Evolutionary conservation across 441 rosid species (phyloP), one percentile per base, ranked within the genome.

Genomic region (Monsonia emarginata): DNA sequence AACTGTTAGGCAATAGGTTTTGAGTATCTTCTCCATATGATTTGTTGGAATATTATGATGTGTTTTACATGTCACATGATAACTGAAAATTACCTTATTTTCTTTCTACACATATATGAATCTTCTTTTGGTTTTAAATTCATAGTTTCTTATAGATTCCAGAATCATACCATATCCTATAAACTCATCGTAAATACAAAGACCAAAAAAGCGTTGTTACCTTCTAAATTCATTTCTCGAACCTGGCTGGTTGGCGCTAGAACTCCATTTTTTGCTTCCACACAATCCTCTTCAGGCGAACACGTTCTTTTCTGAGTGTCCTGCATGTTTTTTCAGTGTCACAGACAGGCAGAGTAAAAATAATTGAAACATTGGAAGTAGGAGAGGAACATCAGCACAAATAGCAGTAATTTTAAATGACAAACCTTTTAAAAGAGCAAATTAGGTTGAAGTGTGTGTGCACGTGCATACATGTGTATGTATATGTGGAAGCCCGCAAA

Each of bases 391-490:
- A 19, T 38, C 42, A 52, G 31, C 44, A 44, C 61, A 56, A 56
- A 18, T 25, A 56, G 61, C 32, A 25, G 69, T 48, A 28, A 69
- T 52, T 70, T 71, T 32, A 63, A 69, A 65, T 40, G 63, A 16
- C 30, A 61, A 22, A 13, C 57, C 57, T 48, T 48, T 69, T 26
- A 32, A 62, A 50, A 61, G 70, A 69, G 79, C 65, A 71, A 50
- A 65, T 61, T 40, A 21, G 88, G 81, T 83, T 77, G 87, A 80
- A 80, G 64, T 79, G 80, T 83, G 88, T 81, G 88, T 79, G 78
- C 95, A 91, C 89, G 91, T 91, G 96, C 89, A 80, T 56, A 81
- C 96, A 91, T 77, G 87, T 87, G 94, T 83, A 80, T 79, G 80
- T 74, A 80, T 81, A 78, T 79, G 83, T 86, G 74, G 89, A 86